Conservation (phyloP, 352 stramenopile species). For the Pythium dissotocum region DNA sequence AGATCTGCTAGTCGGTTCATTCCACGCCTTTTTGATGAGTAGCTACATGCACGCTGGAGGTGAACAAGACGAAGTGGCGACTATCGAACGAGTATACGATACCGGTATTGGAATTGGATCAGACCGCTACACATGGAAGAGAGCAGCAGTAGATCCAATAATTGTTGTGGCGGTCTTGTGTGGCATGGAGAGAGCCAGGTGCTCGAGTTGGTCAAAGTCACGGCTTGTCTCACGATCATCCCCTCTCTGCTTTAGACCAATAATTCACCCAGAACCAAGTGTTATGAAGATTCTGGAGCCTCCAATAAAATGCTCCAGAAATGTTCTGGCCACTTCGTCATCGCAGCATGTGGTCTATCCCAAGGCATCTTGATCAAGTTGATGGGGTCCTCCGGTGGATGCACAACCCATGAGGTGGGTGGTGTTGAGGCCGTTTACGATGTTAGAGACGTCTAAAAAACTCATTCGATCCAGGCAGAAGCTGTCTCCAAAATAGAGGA, state of each 20-base stretch:
- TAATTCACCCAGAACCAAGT: not conserved
- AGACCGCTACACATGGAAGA: not conserved
- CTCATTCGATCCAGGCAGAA: not conserved
- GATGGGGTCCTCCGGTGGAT: not conserved
- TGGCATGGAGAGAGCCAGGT: not conserved
- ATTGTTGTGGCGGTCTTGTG: not conserved
- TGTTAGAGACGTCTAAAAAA: not conserved
- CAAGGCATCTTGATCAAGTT: not conserved
- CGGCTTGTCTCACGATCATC: conserved; percentile 4
- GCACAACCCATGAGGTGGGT: not conserved
- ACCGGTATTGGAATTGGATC: too few species aligned
- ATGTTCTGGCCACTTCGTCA: not conserved
- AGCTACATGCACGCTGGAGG: not conserved
- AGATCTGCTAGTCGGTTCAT: not conserved
- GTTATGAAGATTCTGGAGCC: not conserved
- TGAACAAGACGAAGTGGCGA: not conserved
- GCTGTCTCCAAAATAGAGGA: conserved; percentile 1
- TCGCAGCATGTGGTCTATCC: not conserved
- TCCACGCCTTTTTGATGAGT: not conserved
- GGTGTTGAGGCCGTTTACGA: not conserved
- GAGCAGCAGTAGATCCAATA: not conserved
- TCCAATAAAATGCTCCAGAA: conserved; percentile 1
- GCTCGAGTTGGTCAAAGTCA: too few species aligned
- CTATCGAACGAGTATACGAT: not conserved
- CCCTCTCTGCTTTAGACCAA: not conserved